Conservation (phyloP, 192 early-diverging fungal genomes). For the Coemansia sp. region DNA sequence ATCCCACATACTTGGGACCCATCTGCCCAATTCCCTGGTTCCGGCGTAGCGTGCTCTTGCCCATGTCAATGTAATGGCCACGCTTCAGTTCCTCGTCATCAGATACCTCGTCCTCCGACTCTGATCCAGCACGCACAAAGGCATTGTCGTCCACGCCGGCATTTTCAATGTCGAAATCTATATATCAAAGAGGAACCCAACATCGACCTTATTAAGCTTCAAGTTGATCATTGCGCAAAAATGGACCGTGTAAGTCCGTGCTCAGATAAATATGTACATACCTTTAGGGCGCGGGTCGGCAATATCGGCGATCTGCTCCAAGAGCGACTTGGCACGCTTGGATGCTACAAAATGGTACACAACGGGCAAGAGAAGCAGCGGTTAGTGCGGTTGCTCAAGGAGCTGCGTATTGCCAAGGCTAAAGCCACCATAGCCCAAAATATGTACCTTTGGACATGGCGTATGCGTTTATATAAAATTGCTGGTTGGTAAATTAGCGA, state of each 20-base stretch:
- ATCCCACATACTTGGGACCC: conserved; percentile 75
- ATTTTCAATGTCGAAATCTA: conserved; percentile 77
- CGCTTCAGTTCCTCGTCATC: conserved; percentile 59
- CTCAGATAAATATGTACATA: background rate
- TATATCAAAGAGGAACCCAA: background rate
- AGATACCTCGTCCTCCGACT: conserved; percentile 53
- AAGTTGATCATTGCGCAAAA: background rate
- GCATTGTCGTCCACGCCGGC: conserved; percentile 57
- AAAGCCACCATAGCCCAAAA: background rate
- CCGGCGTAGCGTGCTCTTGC: conserved; percentile 68
- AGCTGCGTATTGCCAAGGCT: background rate
- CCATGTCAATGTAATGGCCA: conserved; percentile 72
- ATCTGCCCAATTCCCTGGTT: conserved; percentile 65
- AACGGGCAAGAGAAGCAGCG: background rate
- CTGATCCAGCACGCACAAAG: conserved; percentile 45
- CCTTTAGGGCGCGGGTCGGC: conserved; percentile 54
- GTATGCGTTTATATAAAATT: background rate
- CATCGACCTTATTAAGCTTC: background rate
- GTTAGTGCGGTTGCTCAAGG: background rate
- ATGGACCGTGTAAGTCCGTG: background rate
- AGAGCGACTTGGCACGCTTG: conserved; percentile 44
- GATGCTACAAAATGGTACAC: conserved; percentile 15
- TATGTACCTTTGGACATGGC: conserved; percentile 18
- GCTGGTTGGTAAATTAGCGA: background rate
- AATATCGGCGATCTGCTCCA: conserved; percentile 55